phyloP scores from a whole-genome alignment of 805 yeast species.

The Candida ovalis region DNA sequence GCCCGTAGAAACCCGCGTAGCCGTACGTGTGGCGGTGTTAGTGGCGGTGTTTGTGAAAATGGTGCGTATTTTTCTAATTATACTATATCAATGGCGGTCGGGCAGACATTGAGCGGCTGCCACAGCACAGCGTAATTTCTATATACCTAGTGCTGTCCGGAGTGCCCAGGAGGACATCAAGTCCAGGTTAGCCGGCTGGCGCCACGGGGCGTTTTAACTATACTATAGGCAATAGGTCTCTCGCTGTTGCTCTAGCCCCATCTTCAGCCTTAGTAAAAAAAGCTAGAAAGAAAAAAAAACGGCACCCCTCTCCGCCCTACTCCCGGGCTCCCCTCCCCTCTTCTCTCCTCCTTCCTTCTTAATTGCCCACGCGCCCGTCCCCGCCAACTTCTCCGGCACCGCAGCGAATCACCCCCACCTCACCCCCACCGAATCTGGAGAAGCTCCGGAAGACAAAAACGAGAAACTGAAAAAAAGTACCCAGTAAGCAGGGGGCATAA shows the following conservation, averaged over 20 bases:
- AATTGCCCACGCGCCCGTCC: not conserved
- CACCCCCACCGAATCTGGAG: conserved; percentile 1
- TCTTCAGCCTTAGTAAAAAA: not conserved
- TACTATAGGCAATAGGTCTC: no score
- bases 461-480: not conserved
- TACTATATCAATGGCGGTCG: no score
- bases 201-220: no score
- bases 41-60: no score
- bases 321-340: not conserved
- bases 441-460: not conserved
- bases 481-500: not conserved
- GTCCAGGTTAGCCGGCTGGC: no score
- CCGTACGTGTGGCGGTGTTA: not conserved
- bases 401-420: not conserved
- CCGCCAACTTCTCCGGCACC: not conserved
- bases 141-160: no score
- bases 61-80: no score
- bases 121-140: no score
- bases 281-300: not conserved
- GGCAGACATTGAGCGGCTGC: no score
- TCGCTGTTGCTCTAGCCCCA: not conserved
- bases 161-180: no score
- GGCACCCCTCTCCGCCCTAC: not conserved
- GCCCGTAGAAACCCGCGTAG: not conserved
- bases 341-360: not conserved